Conservation (phyloP, 495 filamentous ascomycete genomes). For the Tuber brumale region DNA sequence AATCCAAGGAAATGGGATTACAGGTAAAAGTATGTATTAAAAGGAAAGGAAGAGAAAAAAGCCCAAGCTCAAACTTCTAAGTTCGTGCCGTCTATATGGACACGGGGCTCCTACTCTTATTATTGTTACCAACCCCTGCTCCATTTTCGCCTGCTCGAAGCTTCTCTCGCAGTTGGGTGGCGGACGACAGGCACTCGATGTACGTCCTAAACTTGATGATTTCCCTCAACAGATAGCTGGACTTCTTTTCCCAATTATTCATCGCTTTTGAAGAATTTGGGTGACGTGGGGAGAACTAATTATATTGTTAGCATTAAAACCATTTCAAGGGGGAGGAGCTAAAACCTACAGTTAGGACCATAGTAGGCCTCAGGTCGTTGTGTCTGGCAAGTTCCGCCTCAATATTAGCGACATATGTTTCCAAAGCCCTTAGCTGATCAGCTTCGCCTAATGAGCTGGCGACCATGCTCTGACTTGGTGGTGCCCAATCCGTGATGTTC, state of each 20-base stretch:
- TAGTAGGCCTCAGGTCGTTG: conserved; percentile 74
- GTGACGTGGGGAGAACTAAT: conserved; percentile 71
- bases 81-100: conserved; percentile 36
- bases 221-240: conserved; percentile 81
- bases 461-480: conserved; percentile 83
- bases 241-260: conserved; percentile 95
- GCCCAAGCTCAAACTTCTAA: conserved; percentile 37
- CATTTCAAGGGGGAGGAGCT: background rate
- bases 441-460: conserved; percentile 67
- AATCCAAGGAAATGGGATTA: conserved; percentile 4
- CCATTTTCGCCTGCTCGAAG: conserved; percentile 44
- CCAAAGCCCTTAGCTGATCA: conserved; percentile 71
- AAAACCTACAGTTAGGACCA: conserved; percentile 66
- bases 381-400: conserved; percentile 80
- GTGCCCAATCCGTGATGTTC: conserved; percentile 83
- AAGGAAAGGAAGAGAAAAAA: conserved; percentile 14
- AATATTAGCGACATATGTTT: conserved; percentile 72
- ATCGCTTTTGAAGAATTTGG: conserved; percentile 74
- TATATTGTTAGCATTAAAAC: background rate
- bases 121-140: conserved; percentile 10
- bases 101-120: conserved; percentile 13
- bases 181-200: conserved; percentile 67
- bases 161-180: conserved; percentile 54
- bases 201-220: conserved; percentile 96
- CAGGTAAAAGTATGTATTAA: conserved; percentile 10